A percentile compares a stretch with the other conserved stretches of the same genome.
Conservation (phyloP, 805 yeast genomes). For the Candida sakaeoensis region DNA sequence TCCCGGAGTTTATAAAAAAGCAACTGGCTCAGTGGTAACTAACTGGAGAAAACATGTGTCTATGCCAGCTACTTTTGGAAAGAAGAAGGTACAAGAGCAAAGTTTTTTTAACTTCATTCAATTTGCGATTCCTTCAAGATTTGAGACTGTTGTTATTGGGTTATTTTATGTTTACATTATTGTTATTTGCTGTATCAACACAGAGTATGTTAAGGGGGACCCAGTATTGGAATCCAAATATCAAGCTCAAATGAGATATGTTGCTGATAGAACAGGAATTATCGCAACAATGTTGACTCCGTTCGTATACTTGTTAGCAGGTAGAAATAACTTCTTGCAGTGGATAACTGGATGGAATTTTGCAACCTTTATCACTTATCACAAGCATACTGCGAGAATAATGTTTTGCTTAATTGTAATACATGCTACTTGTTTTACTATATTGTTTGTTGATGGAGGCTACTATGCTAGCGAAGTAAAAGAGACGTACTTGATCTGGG, state of each 20-base stretch:
- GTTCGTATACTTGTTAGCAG: constrained; percentile 52
- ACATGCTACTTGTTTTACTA: constrained; percentile 30
- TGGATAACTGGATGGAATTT: constrained; percentile 57
- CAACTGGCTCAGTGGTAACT: constrained; percentile 27
- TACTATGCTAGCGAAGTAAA: constrained; percentile 3
- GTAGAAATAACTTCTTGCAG: constrained; percentile 59
- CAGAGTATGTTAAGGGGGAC: constrained; percentile 16
- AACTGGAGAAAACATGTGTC: constrained; percentile 21
- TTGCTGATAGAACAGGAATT: constrained; percentile 53
- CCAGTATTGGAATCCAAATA: constrained; percentile 19
- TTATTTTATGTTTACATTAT: constrained; percentile 17
- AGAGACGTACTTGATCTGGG: constrained; percentile 20
- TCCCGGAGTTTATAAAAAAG: constrained; percentile 29
- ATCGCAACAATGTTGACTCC: constrained; percentile 47
- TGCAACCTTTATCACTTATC: constrained; percentile 39
- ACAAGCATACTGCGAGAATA: constrained; percentile 43
- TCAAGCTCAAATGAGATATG: constrained; percentile 24
- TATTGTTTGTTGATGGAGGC: constrained; percentile 15
- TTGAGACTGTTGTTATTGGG: constrained; percentile 25
- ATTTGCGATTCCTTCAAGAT: constrained; percentile 31
- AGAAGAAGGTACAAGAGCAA: constrained; percentile 12
- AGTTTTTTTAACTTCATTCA: constrained; percentile 1
- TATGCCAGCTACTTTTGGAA: constrained; percentile 23
- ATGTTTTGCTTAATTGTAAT: constrained; percentile 24
- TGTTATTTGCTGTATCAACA: constrained; percentile 19